A percentile compares a stretch with the other conserved stretches of the same genome.
phyloP scores from a whole-genome alignment of 495 filamentous ascomycete species.

The Physcia stellaris region DNA sequence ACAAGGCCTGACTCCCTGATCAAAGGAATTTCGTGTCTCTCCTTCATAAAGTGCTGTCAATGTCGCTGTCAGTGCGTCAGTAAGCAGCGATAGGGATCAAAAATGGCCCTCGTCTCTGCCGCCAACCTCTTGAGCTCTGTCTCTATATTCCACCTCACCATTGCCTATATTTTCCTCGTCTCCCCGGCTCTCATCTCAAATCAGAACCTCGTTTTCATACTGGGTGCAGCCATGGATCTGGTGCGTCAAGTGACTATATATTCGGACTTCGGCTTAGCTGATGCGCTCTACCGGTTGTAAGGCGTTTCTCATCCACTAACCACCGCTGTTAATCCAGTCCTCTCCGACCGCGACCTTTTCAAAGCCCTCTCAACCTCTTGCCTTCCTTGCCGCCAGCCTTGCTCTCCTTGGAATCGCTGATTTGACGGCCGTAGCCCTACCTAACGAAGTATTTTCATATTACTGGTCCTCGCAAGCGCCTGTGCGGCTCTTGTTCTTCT shows the following conservation, averaged over 20 bases:
- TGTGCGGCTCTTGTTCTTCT: slow-evolving; percentile 51
- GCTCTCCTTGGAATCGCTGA: slow-evolving; percentile 55
- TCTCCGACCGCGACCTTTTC: slow-evolving; percentile 49
- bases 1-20: too few species aligned
- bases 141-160: slow-evolving; percentile 66
- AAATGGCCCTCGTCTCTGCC: slow-evolving; percentile 67
- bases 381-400: slow-evolving; percentile 59
- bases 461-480: slow-evolving; percentile 63
- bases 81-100: slow-evolving; percentile 7
- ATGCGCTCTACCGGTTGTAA: too few species aligned
- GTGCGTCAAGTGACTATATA: slow-evolving; percentile 26
- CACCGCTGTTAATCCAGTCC: slow-evolving; percentile 8
- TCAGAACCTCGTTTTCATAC: slow-evolving; percentile 66
- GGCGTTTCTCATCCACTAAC: slow-evolving; percentile 6
- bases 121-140: slow-evolving; percentile 64
- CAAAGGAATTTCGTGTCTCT: background rate
- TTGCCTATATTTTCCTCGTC: slow-evolving; percentile 70
- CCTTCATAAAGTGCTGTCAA: background rate
- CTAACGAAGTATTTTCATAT: slow-evolving; percentile 49
- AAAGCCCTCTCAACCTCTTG: slow-evolving; percentile 47
- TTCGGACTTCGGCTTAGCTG: slow-evolving; percentile 1
- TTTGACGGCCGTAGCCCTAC: slow-evolving; percentile 55
- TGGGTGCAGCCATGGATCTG: slow-evolving; percentile 71
- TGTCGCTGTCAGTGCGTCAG: background rate
- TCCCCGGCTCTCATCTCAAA: slow-evolving; percentile 56